phyloP scores from a whole-genome alignment of 164 flowering plant species.

The Magnolia changhungtana region DNA sequence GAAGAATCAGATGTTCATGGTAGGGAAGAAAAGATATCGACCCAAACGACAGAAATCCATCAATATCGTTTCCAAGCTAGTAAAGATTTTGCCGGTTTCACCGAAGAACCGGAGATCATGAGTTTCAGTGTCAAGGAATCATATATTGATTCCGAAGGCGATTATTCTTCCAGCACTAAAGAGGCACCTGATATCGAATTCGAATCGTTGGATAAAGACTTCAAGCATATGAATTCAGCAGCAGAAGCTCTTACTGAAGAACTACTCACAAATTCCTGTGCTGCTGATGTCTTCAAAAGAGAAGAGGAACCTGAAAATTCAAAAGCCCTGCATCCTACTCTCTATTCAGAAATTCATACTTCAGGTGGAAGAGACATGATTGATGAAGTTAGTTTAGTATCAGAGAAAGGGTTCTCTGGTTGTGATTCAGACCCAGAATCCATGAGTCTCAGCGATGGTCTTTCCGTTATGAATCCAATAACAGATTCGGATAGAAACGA shows the following conservation, averaged over 20 bases:
- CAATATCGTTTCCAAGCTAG: constrained; percentile 29
- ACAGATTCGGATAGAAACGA: constrained; percentile 35
- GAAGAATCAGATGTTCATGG: constrained; percentile 10
- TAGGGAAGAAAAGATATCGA: neutral
- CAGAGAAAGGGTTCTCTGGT: constrained; percentile 27
- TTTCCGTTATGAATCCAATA: constrained; percentile 21
- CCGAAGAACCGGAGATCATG: constrained; percentile 32
- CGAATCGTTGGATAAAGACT: constrained; percentile 10
- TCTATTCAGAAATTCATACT: neutral
- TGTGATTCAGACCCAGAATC: constrained; percentile 44
- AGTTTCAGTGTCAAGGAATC: constrained; percentile 28
- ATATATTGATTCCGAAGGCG: constrained; percentile 14
- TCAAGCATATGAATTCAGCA: constrained; percentile 5
- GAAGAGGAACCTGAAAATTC: constrained; percentile 1
- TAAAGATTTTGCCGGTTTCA: constrained; percentile 29
- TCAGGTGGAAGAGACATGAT: neutral
- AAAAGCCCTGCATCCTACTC: neutral
- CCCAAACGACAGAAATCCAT: constrained; percentile 11
- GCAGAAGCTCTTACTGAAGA: constrained; percentile 18
- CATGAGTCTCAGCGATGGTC: constrained; percentile 27
- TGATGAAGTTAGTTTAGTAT: constrained; percentile 7
- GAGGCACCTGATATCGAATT: constrained; percentile 5
- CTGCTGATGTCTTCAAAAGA: neutral
- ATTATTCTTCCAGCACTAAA: constrained; percentile 4
- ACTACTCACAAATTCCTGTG: neutral